Evolutionary conservation across 768 basidiomycete species (phyloP).

Genomic region (Kwoniella heveanensis): DNA sequence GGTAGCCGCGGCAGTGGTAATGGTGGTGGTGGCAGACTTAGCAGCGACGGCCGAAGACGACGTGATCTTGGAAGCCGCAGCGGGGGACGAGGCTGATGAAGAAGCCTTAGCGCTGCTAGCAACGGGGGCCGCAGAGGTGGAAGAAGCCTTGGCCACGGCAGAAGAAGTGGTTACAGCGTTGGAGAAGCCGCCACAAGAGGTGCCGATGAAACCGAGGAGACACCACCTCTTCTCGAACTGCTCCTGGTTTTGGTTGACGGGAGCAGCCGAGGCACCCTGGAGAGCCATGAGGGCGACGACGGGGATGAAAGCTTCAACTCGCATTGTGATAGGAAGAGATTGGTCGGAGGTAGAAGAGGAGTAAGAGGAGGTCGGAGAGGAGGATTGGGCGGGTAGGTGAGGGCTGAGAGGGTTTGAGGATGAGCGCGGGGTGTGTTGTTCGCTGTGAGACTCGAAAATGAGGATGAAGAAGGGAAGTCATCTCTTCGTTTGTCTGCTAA

Average conservation of each 20-base stretch:
- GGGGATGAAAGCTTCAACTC: constrained; percentile 30
- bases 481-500: not conserved
- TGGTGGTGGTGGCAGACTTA: constrained; percentile 7
- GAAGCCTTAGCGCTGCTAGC: not conserved
- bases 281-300: constrained; percentile 24
- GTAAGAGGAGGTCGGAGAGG: constrained; percentile 21
- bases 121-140: constrained; percentile 10
- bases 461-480: constrained; percentile 19
- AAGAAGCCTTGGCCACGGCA: constrained; percentile 8
- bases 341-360: constrained; percentile 20
- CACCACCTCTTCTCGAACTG: constrained; percentile 31
- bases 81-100: constrained; percentile 13
- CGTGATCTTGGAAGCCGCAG: constrained; percentile 4
- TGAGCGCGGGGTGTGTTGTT: constrained; percentile 6
- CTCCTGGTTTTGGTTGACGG: constrained; percentile 13
- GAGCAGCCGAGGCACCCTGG: constrained; percentile 24
- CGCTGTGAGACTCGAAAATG: constrained; percentile 23
- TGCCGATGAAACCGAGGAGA: constrained; percentile 26
- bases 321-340: constrained; percentile 23
- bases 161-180: constrained; percentile 8
- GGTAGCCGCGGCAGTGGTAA: constrained; percentile 18
- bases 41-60: constrained; percentile 12
- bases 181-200: constrained; percentile 12
- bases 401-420: constrained; percentile 12
- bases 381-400: constrained; percentile 16